Base-by-base conservation (phyloP, 2,329 filamentous ascomycete genomes). In the Monilinia fructicola region DNA sequence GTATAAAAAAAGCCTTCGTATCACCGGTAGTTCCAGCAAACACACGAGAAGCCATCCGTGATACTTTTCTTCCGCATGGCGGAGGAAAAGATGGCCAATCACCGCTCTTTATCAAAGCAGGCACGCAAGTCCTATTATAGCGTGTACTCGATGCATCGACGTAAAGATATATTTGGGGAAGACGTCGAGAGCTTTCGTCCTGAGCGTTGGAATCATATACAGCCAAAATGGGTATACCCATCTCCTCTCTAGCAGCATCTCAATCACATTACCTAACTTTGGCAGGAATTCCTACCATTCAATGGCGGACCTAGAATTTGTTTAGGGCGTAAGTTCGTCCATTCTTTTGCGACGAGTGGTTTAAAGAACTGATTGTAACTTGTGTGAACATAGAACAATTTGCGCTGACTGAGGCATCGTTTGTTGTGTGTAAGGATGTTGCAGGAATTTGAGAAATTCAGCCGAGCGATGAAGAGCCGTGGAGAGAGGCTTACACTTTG, bases 221-320 rank as follows among this genome's bases (percentile, higher is more conserved):
- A 54, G n/a, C 64, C 35, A 12, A 54, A 53, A 61, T 66, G 55
- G 64, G 64, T 54, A 44, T 38, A 10, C 7, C 16, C 3, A 1
- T 38, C 16, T 26, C 11, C 16, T 12, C 5, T 59, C 16, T 9
- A 14, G 0, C 4, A 23, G 3, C 14, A 35, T 42, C 1, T 26
- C 2, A 38, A 18, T 1, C 9, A 58, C 14, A 31, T 16, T 14
- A 40, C 38, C 40, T 42, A 10, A 55, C 10, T 53, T 10, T 16
- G 16, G 23, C 90, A 88, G 85, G 83, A 88, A 70, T 91, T 89
- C 74, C 81, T 91, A 46, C 89, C 89, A 11, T 91, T 91, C 77
- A 90, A 90, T 74, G 87, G 87, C 12, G 89, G 88, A 1, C 87
- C 88, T 54, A 81, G 89, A 50, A 89, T 90, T 75, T 90, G 89